These are phyloP conservation scores for Coniochaeta prunicola DNA, from an alignment of 2,329 filamentous ascomycete genomes.

Conservation along the genomic window DNA sequence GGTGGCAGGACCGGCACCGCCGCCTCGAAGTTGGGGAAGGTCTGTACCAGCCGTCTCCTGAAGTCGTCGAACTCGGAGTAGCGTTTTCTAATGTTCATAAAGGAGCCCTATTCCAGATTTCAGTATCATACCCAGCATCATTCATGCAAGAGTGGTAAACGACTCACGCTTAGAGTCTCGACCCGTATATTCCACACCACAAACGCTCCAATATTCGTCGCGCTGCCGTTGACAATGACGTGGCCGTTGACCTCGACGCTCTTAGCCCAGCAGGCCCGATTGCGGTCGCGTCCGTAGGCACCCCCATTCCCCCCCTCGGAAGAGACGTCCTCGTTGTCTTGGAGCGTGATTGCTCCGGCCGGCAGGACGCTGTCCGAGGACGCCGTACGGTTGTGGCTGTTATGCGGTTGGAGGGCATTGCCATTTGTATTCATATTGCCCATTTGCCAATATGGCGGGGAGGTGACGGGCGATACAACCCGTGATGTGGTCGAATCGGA, in stretches of 20 bases:
- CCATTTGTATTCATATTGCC: conserved; percentile 3
- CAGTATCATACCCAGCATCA: not conserved
- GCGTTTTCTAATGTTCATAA: conserved; percentile 59
- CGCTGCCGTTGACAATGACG: conserved; percentile 48
- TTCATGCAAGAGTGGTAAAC: not conserved
- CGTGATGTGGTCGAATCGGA: conserved; percentile 6
- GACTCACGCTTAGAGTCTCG: conserved; percentile 71
- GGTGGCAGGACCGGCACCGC: conserved; percentile 87
- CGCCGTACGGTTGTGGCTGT: conserved; percentile 26
- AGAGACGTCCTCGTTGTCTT: conserved; percentile 52
- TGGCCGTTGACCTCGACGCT: conserved; percentile 53
- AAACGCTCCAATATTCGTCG: conserved; percentile 70
- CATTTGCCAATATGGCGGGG: conserved; percentile 35
- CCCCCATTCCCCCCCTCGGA: conserved; percentile 25
- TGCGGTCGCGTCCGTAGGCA: conserved; percentile 28
- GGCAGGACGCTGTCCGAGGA: conserved; percentile 43
- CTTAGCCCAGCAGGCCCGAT: conserved; percentile 57
- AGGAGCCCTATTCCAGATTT: conserved; percentile 41
- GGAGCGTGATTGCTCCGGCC: conserved; percentile 49
- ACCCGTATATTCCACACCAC: conserved; percentile 91
- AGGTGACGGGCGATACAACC: conserved; percentile 14
- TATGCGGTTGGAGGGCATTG: conserved; percentile 23
- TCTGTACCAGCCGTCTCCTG: conserved; percentile 61
- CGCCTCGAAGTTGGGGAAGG: conserved; percentile 76
- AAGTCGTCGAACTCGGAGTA: conserved; percentile 94